phyloP scores from a whole-genome alignment of 371 early-diverging fungal genomes.

The Coemansia sp. region DNA sequence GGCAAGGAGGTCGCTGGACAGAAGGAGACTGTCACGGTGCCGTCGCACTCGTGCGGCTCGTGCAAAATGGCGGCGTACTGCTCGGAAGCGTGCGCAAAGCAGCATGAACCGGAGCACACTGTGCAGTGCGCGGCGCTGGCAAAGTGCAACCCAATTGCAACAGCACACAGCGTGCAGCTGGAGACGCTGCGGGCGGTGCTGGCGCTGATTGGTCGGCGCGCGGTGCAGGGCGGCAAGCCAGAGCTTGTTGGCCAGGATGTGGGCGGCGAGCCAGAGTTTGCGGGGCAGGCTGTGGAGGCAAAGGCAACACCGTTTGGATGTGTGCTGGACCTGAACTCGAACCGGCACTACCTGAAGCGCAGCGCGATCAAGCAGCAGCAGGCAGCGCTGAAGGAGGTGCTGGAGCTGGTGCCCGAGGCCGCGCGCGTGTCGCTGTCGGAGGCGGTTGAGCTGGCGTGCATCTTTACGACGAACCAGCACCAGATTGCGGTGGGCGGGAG shows the following conservation, averaged over 20 bases:
- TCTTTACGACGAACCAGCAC: constrained; percentile 66
- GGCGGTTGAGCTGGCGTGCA: constrained; percentile 63
- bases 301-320: constrained; percentile 56
- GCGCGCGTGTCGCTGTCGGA: constrained; percentile 53
- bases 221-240: constrained; percentile 30
- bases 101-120: constrained; percentile 55
- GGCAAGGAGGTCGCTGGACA: constrained; percentile 41
- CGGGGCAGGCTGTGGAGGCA: constrained; percentile 1
- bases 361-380: constrained; percentile 56
- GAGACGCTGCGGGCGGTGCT: constrained; percentile 60
- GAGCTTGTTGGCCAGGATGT: not conserved
- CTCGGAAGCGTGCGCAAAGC: constrained; percentile 58
- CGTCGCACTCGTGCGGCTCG: constrained; percentile 52
- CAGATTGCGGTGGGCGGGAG: constrained; percentile 60
- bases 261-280: constrained; percentile 1
- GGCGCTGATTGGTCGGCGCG: constrained; percentile 55
- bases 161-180: constrained; percentile 56
- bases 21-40: constrained; percentile 40
- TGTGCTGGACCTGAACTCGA: constrained; percentile 63
- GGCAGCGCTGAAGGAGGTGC: constrained; percentile 55
- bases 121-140: constrained; percentile 57
- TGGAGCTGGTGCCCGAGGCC: constrained; percentile 56
- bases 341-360: constrained; percentile 59
- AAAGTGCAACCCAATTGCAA: constrained; percentile 56
- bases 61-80: constrained; percentile 66